Conservation (phyloP, 2,329 filamentous ascomycete genomes). For the Juglanconis sp. region DNA sequence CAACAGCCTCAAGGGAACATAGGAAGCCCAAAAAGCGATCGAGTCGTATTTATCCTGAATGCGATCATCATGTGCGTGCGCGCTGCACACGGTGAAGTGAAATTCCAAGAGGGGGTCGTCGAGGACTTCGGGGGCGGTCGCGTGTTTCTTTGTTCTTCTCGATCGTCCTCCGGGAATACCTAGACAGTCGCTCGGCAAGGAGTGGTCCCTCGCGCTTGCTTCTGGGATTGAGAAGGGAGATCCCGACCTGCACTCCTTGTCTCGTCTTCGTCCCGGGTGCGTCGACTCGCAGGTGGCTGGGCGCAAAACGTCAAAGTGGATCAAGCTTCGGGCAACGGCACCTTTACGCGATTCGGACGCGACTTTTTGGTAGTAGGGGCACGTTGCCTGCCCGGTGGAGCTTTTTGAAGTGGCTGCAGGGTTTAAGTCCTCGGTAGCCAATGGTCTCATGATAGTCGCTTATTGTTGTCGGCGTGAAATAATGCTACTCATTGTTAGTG, state of each 20-base stretch:
- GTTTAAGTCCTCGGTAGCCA: too few relatives aligned
- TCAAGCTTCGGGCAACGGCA: slow-evolving; percentile 2
- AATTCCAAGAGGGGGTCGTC: neutral
- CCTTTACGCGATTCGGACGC: slow-evolving; percentile 11
- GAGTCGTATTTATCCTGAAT: slow-evolving; percentile 13
- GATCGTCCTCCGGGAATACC: neutral
- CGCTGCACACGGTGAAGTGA: slow-evolving; percentile 9
- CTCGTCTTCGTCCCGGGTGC: neutral
- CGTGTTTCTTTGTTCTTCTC: slow-evolving; percentile 2
- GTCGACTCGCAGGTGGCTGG: neutral
- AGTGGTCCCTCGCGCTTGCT: slow-evolving; percentile 8
- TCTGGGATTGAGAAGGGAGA: neutral
- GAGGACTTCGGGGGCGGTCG: neutral
- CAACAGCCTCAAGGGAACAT: slow-evolving; percentile 6
- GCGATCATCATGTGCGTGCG: slow-evolving; percentile 16
- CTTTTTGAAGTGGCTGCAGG: slow-evolving; percentile 2
- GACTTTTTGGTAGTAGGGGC: slow-evolving; percentile 2
- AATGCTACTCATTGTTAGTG: neutral
- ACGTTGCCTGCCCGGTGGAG: neutral
- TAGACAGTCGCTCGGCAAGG: neutral
- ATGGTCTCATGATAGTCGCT: neutral
- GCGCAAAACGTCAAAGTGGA: slow-evolving; percentile 10
- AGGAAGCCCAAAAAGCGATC: slow-evolving; percentile 12
- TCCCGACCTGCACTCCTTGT: slow-evolving; percentile 3
- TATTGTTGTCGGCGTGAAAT: neutral